Conservation (phyloP, 2,329 filamentous ascomycete genomes). For the Alternaria consortialis region DNA sequence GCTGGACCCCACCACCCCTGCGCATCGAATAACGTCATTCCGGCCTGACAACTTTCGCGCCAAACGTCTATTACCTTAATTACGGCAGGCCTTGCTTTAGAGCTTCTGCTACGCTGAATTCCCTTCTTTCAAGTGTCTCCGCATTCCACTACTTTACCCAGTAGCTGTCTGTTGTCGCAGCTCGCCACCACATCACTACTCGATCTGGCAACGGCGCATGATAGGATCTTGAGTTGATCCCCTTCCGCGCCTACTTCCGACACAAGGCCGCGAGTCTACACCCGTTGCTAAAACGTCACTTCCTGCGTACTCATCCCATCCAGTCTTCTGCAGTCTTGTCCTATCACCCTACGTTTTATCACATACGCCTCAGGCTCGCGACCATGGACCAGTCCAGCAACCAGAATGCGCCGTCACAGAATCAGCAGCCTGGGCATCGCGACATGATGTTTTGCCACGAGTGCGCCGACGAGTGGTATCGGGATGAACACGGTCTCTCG, state of each 20-base stretch:
- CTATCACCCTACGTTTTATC: slow-evolving; percentile 8
- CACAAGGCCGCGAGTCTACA: slow-evolving; percentile 26
- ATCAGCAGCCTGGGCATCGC: slow-evolving; percentile 38
- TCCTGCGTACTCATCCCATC: slow-evolving; percentile 8
- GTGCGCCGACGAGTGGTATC: slow-evolving; percentile 83
- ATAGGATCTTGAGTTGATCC: slow-evolving; percentile 25
- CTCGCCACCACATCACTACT: slow-evolving; percentile 27
- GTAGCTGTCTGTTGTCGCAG: slow-evolving; percentile 22
- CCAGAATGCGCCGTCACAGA: slow-evolving; percentile 27
- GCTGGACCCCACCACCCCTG: slow-evolving; percentile 30
- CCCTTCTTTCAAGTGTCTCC: slow-evolving; percentile 2
- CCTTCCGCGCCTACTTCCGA: slow-evolving; percentile 25
- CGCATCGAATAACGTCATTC: slow-evolving; percentile 42
- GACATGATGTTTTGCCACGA: slow-evolving; percentile 88
- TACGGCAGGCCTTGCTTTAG: slow-evolving; percentile 26
- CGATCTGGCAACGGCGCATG: slow-evolving; percentile 35
- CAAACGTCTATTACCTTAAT: slow-evolving; percentile 7
- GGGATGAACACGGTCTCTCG: slow-evolving; percentile 70
- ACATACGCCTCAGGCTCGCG: slow-evolving; percentile 8
- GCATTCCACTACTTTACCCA: slow-evolving; percentile 3
- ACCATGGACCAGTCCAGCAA: slow-evolving; percentile 36
- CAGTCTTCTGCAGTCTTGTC: slow-evolving; percentile 7
- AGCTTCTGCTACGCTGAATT: slow-evolving; percentile 3
- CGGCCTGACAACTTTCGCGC: slow-evolving; percentile 18
- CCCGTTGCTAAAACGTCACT: neutral